These are phyloP conservation scores for Xerocomus brunneocitrinus DNA, from an alignment of 768 basidiomycete genomes.

Conservation along the genomic window DNA sequence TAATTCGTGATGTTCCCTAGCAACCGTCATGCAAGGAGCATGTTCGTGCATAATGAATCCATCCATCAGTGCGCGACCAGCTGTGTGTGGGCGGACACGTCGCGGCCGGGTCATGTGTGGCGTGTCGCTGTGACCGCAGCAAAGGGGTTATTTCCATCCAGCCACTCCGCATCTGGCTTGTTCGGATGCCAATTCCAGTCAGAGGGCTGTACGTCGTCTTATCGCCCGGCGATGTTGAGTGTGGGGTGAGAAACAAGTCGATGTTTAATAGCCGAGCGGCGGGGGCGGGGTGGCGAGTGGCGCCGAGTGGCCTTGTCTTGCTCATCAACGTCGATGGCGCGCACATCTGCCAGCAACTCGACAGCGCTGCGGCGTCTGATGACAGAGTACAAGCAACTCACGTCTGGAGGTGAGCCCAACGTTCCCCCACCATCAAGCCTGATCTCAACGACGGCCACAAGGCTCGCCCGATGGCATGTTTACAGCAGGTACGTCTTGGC, in stretches of 20 bases:
- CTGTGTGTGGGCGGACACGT: neutral
- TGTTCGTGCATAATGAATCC: neutral
- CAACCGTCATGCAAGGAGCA: constrained; percentile 1
- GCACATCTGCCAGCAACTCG: constrained; percentile 45
- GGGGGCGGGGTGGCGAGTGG: neutral
- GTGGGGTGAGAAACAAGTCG: neutral
- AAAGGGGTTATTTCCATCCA: neutral
- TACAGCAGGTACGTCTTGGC: constrained; percentile 64
- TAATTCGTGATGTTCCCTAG: neutral
- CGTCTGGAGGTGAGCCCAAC: constrained; percentile 54
- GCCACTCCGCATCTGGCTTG: neutral
- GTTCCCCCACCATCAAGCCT: neutral
- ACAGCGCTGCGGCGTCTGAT: constrained; percentile 84
- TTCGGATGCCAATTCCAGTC: too few relatives aligned
- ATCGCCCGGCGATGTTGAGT: neutral
- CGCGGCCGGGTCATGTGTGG: constrained; percentile 10
- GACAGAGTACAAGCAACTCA: constrained; percentile 90
- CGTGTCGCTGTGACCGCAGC: constrained; percentile 5
- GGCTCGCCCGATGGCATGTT: constrained; percentile 95
- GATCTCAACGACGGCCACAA: constrained; percentile 20
- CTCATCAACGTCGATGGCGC: constrained; percentile 39
- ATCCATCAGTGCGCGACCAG: neutral
- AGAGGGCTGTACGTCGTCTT: neutral
- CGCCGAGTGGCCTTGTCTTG: neutral
- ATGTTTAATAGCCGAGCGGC: neutral